These are phyloP conservation scores for Eucalyptus cloeziana DNA, from an alignment of 345 rosid species.

Conservation along the genomic window DNA sequence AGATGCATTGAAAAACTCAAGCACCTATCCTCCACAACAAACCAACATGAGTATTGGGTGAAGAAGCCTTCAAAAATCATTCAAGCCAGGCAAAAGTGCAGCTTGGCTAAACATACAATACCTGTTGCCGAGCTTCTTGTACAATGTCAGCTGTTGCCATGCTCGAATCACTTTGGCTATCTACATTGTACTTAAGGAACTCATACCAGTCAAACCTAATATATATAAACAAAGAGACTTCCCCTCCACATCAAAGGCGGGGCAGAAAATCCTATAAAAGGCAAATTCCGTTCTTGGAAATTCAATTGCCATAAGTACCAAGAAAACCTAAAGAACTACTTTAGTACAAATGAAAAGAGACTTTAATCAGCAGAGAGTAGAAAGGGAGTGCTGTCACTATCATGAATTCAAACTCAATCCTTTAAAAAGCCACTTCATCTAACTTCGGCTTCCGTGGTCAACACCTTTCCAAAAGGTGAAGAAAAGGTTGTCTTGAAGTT, in stretches of 20 bases:
- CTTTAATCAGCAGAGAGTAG: background rate
- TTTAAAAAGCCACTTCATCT: background rate
- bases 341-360: background rate
- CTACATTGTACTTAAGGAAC: slow-evolving; percentile 31
- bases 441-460: background rate
- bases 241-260: background rate
- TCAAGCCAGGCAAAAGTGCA: background rate
- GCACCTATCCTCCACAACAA: slow-evolving; percentile 41
- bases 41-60: background rate
- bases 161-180: slow-evolving; percentile 84
- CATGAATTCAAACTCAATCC: background rate
- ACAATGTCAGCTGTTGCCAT: slow-evolving; percentile 47
- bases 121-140: slow-evolving; percentile 77
- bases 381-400: background rate
- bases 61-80: background rate
- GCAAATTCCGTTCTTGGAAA: background rate
- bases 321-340: background rate
- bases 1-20: slow-evolving; percentile 82
- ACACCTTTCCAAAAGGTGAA: background rate
- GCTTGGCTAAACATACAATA: slow-evolving; percentile 1
- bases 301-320: background rate
- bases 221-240: background rate
- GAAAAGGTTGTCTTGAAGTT: background rate
- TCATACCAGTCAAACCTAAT: background rate
- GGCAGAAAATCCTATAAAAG: background rate